Conservation (phyloP, 169 alveolate species). For the Eimeria tenella region DNA sequence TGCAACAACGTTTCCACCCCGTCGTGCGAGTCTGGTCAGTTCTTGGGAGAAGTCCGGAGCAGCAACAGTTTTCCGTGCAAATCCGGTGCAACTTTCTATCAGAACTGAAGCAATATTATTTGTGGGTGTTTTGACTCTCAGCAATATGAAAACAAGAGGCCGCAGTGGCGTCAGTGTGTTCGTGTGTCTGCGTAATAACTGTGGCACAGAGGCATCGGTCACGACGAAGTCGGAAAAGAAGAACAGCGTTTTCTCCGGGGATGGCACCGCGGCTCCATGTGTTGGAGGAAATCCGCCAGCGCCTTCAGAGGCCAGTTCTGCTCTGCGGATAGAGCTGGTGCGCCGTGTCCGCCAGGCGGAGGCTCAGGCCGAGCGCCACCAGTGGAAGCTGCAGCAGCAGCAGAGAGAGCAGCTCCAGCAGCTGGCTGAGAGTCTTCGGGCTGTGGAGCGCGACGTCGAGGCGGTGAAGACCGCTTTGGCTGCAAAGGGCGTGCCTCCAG, state of each 20-base stretch:
- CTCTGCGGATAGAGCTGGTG: constrained; percentile 59
- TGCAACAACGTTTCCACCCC: constrained; percentile 36
- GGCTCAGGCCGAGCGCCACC: constrained; percentile 53
- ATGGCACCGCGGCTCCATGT: constrained; percentile 37
- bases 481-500: not conserved
- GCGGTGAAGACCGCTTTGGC: constrained; percentile 55
- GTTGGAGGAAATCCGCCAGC: not conserved
- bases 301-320: constrained; percentile 42
- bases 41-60: not conserved
- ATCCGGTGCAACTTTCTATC: too few species aligned
- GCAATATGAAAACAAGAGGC: too few species aligned
- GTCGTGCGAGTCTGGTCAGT: constrained; percentile 40
- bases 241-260: constrained; percentile 3
- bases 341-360: constrained; percentile 63
- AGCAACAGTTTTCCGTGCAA: too few species aligned
- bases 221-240: constrained; percentile 44
- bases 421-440: constrained; percentile 71
- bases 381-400: constrained; percentile 66
- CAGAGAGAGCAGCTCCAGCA: constrained; percentile 55
- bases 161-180: too few species aligned
- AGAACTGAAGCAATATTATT: too few species aligned
- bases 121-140: too few species aligned
- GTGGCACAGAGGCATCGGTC: constrained; percentile 8
- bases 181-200: not conserved
- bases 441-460: constrained; percentile 71